Evolutionary conservation across 2,329 filamentous ascomycete genomes (phyloP), one percentile per base, ranked within the genome.

Genomic region (Cytospora mali): DNA sequence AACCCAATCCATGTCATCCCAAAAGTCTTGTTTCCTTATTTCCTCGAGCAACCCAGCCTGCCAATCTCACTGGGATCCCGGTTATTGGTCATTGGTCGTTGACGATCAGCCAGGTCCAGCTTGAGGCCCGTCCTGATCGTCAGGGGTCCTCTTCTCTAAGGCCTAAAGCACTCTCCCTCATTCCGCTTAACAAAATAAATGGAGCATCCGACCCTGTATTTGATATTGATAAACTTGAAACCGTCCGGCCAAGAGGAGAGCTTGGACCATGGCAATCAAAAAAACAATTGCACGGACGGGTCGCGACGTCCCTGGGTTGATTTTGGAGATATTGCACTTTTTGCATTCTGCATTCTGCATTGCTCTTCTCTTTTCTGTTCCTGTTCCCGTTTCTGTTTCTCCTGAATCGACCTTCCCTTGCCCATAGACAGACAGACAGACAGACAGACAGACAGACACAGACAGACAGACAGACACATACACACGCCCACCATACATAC

Each of bases 181-280:
- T 46, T 46, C n/a, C 42, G 42, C 42, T 46, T 46, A 46, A 46
- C 42, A 23, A 46, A 18, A 46, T 46, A 46, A 46, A 46, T 46
- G 50, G 50, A 51, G 52, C 50, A 48, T 33, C 58, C 35, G 58
- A 48, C 58, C 50, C 58, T 60, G 42, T 51, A 54, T 54, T 52
- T 48, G 50, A 39, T 25, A 49, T 48, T 60, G 58, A 60, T 60
- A 54, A 60, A 60, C 58, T 50, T 60, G 58, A 60, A 60, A 60
- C 58, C 50, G 58, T 54, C 35, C 35, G 29, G 53, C 50, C 58
- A 35, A 27, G 49, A 27, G 14, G 5, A 6, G 28, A 51, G 27
- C 49, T 46, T 46, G 42, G 42, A 18, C 42, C 42, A 46, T 1
- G 42, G n/a, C 13, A 46, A 46, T 46, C n/a, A 46, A 46, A 46